Base-by-base conservation (phyloP, 1,139 yeast species). In the Schizosaccharomyces versatilis region DNA sequence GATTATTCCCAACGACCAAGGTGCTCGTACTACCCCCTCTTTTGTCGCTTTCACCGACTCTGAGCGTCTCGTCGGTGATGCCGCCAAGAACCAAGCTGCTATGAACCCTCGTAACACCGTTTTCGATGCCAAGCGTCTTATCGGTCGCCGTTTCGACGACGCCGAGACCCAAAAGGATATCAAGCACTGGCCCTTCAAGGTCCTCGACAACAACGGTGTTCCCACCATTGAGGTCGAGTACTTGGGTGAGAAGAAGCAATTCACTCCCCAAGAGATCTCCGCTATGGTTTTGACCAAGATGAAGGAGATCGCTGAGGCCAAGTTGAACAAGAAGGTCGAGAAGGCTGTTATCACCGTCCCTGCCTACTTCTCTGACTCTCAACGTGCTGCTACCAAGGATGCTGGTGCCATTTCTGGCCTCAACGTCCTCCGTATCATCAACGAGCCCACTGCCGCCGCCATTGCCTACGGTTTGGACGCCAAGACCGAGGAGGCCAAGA, bases 51-150 rank as follows among this genome's bases (percentile, higher is more conserved):
- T 86, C 84, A 84, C 94, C 68, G 81, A 83, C 70, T 88, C 84
- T 76, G 96, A 86, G 79, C 84, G 97, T 80, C 80, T 88, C 70
- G 85, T 88, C 69, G 97, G 97, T 79, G 96, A 88, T 75, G 95
- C 95, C 69, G 96, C 96, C 71, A 86, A 86, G 85, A 86, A 86
- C 75, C 96, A 86, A 77, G 95, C 95, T 70, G 95, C 95, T 70
- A 76, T 85, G 73, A 54, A 57, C 41, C 53, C 39, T 38, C 39
- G 48, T 40, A 41, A 44, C 84, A 86, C 96, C 65, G 94, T 86
- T 67, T 86, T 86, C 74, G 96, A 86, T 69, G 95, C 95, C 68
- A 86, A 86, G 61, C 94, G 96, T 79, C 80, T 86, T 71, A 86
- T 86, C 65, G 96, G 96, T 74, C 85, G 95, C 74, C 84, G 83